phyloP scores from a whole-genome alignment of 495 filamentous ascomycete genomes.

The Aspergillus incahuasiensis region DNA sequence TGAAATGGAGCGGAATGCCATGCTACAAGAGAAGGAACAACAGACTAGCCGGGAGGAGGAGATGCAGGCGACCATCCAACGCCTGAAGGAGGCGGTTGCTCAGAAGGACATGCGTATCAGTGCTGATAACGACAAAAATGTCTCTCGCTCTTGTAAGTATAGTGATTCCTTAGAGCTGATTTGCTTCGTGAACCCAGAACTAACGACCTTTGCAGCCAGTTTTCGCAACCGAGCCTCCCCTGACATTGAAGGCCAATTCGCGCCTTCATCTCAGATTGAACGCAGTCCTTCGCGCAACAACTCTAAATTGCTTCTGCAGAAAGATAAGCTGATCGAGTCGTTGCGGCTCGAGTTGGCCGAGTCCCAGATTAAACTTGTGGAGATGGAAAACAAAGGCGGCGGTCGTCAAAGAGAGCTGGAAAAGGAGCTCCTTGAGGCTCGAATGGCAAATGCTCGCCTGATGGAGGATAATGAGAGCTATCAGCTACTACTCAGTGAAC shows the following conservation, averaged over 20 bases:
- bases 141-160: conserved; percentile 67
- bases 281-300: conserved; percentile 79
- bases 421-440: conserved; percentile 78
- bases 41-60: conserved; percentile 79
- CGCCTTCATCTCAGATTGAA: conserved; percentile 76
- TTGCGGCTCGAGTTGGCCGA: conserved; percentile 89
- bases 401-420: conserved; percentile 82
- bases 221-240: conserved; percentile 47
- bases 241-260: conserved; percentile 68
- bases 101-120: conserved; percentile 59
- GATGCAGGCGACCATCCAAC: conserved; percentile 79
- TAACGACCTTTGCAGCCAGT: conserved; percentile 45
- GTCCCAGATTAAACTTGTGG: conserved; percentile 90
- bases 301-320: conserved; percentile 83
- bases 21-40: conserved; percentile 88
- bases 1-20: conserved; percentile 80
- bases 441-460: conserved; percentile 87
- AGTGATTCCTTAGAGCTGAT: not conserved
- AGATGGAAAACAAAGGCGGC: conserved; percentile 88
- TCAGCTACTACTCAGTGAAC: conserved; percentile 86
- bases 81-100: conserved; percentile 79
- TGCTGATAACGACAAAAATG: conserved; percentile 57
- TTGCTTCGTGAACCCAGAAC: conserved; percentile 11
- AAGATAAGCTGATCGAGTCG: conserved; percentile 92
- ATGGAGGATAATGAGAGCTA: conserved; percentile 99